Evolutionary conservation across 345 rosid genomes (phyloP).

Genomic region (Bruguiera parviflora): DNA sequence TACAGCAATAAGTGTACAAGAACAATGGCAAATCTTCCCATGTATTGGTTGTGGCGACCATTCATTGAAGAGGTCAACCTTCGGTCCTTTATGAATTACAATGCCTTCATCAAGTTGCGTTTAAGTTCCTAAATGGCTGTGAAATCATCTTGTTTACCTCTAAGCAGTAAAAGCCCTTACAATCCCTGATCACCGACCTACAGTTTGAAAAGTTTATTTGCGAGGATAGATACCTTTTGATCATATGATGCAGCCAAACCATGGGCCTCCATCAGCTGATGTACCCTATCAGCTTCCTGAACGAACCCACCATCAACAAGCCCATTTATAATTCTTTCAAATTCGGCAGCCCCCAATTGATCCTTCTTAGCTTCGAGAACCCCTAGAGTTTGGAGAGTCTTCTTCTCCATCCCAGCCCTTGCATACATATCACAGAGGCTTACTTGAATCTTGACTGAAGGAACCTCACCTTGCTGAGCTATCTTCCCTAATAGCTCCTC

Average conservation of each 20-base stretch:
- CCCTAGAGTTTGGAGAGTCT: constrained; percentile 73
- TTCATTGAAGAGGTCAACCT: background rate
- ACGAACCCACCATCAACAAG: constrained; percentile 59
- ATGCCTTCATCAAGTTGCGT: background rate
- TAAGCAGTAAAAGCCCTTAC: background rate
- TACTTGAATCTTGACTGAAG: constrained; percentile 59
- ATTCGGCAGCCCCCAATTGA: constrained; percentile 49
- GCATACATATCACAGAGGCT: constrained; percentile 84
- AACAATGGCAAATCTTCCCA: background rate
- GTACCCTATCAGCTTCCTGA: constrained; percentile 59
- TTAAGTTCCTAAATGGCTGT: background rate
- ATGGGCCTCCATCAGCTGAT: constrained; percentile 50
- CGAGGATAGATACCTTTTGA: constrained; percentile 30
- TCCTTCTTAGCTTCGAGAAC: constrained; percentile 43
- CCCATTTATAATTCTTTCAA: constrained; percentile 56
- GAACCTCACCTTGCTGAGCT: constrained; percentile 71
- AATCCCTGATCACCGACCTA: background rate
- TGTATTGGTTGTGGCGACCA: background rate
- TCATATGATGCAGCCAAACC: constrained; percentile 43
- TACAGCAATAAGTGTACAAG: background rate
- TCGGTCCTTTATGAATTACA: background rate
- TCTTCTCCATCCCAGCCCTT: constrained; percentile 57
- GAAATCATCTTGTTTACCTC: background rate
- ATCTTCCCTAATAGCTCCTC: constrained; percentile 72
- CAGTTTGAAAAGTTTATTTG: constrained; percentile 25